Conservation (phyloP, 148 eudicot genomes). For the Camellia granthamiana region DNA sequence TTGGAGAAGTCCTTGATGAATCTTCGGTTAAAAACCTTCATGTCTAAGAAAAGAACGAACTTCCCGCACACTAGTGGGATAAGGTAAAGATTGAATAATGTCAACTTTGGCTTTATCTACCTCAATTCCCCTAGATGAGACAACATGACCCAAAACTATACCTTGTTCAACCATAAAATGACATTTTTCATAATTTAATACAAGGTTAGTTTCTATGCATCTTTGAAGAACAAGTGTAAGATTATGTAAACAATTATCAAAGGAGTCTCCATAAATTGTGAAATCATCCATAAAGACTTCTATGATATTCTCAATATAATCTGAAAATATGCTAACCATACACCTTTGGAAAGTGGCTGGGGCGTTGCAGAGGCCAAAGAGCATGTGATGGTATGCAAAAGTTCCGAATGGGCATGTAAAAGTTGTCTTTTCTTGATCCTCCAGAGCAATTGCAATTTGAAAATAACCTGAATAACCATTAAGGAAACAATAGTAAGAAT, state of each 20-base stretch:
- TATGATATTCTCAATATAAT: neutral
- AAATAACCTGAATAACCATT: no score
- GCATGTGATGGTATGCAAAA: no score
- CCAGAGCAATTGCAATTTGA: no score
- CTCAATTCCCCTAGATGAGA: conserved; percentile 11
- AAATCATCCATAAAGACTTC: conserved; percentile 12
- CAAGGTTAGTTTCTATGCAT: conserved; percentile 11
- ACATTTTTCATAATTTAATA: neutral
- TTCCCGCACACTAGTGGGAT: no score
- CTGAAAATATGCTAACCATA: conserved; percentile 15
- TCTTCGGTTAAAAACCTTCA: no score
- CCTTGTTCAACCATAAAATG: conserved; percentile 9
- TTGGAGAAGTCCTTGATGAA: conserved; percentile 20
- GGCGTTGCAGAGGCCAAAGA: neutral
- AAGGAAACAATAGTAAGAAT: no score
- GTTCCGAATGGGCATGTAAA: no score
- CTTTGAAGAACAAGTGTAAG: neutral
- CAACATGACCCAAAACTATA: conserved; percentile 13
- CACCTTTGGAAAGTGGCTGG: conserved; percentile 15
- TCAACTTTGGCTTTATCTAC: neutral
- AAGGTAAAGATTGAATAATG: no score
- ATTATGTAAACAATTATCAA: neutral
- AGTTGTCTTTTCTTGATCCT: no score
- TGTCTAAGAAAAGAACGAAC: no score
- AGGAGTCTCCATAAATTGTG: conserved; percentile 5